phyloP scores from a whole-genome alignment of 257 asterid species.

The Linaria vulgaris region DNA sequence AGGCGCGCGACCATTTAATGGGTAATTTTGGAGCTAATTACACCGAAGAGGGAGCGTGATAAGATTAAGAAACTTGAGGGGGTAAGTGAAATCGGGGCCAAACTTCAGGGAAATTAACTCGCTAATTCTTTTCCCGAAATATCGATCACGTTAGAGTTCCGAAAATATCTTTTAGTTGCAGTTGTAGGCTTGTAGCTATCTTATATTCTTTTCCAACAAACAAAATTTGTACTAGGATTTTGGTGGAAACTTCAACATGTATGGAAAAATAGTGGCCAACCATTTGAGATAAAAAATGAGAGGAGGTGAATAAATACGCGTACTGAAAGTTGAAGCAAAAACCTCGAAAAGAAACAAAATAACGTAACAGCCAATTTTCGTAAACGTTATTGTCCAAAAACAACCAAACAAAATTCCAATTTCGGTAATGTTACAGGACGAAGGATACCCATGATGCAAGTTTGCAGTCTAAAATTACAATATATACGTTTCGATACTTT shows the following conservation, averaged over 20 bases:
- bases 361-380: not conserved
- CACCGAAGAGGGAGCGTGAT: too few species aligned
- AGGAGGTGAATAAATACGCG: constrained; percentile 22
- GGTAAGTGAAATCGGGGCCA: too few species aligned
- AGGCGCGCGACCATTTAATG: too few species aligned
- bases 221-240: too few species aligned
- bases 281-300: constrained; percentile 32
- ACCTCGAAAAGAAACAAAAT: constrained; percentile 16
- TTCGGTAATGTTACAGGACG: constrained; percentile 4
- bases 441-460: not conserved
- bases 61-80: too few species aligned
- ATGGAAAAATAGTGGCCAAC: constrained; percentile 16
- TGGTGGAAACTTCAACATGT: not conserved
- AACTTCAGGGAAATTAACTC: too few species aligned
- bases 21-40: too few species aligned
- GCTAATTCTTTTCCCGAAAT: too few species aligned
- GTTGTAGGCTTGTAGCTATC: too few species aligned
- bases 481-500: not conserved
- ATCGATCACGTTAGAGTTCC: too few species aligned
- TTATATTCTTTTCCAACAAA: too few species aligned
- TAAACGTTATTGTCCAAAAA: constrained; percentile 13
- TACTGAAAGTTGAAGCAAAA: constrained; percentile 12
- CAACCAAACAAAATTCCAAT: constrained; percentile 18
- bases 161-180: too few species aligned
- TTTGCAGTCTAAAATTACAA: not conserved